Conservation (phyloP, 2,329 filamentous ascomycete species). For the Fusarium circinatum region DNA sequence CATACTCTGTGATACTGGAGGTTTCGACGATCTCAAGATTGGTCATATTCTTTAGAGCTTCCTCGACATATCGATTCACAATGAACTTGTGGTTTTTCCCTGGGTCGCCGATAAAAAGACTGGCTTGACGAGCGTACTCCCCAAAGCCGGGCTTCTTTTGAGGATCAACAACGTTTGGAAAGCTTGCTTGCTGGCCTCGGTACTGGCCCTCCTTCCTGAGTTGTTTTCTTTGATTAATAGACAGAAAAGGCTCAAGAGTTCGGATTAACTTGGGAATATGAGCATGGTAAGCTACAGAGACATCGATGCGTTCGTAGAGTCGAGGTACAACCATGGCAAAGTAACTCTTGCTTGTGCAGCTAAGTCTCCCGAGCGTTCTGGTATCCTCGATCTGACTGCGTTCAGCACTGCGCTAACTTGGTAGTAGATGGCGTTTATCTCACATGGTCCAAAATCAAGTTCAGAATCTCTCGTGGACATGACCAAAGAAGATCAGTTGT, state of each 20-base stretch:
- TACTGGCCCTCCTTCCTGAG: constrained; percentile 31
- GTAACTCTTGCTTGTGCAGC: constrained; percentile 31
- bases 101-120: constrained; percentile 5
- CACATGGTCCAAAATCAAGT: constrained; percentile 26
- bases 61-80: constrained; percentile 30
- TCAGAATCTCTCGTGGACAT: constrained; percentile 27
- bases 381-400: background rate
- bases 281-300: constrained; percentile 7
- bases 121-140: constrained; percentile 12
- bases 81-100: constrained; percentile 23
- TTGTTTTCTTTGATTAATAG: constrained; percentile 28
- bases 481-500: background rate
- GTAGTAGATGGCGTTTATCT: background rate
- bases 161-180: background rate
- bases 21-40: constrained; percentile 33
- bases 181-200: constrained; percentile 29
- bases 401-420: background rate
- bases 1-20: constrained; percentile 17
- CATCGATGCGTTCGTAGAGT: constrained; percentile 23
- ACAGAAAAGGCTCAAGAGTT: constrained; percentile 24
- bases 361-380: constrained; percentile 6
- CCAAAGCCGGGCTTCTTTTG: constrained; percentile 10
- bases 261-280: constrained; percentile 36
- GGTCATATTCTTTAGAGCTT: constrained; percentile 15
- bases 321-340: constrained; percentile 21